These are phyloP conservation scores for Chytridium lagenaria DNA, from an alignment of 371 early-diverging fungal species.

Conservation along the genomic window DNA sequence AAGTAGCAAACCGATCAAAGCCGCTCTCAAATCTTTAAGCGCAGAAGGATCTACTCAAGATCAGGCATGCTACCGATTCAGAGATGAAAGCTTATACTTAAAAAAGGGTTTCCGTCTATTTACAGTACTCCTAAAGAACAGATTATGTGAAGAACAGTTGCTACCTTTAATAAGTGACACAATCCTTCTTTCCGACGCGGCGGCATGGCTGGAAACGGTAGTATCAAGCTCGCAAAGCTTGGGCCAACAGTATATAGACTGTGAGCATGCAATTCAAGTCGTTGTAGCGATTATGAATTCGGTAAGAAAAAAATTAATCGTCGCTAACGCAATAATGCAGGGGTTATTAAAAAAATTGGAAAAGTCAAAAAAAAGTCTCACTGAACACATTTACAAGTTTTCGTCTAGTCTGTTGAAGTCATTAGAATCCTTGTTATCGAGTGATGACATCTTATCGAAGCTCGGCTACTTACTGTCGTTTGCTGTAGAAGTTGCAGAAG, in stretches of 20 bases:
- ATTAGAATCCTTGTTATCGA: background rate
- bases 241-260: background rate
- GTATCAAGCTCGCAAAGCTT: background rate
- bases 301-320: background rate
- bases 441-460: background rate
- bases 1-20: background rate
- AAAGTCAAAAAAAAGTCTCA: no score
- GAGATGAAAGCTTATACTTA: background rate
- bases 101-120: background rate
- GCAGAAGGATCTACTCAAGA: background rate
- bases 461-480: background rate
- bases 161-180: background rate
- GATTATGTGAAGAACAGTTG: background rate
- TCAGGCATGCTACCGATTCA: background rate
- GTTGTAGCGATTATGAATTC: background rate
- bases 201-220: background rate
- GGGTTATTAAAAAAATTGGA: background rate
- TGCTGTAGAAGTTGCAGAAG: background rate
- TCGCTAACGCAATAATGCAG: no score
- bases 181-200: background rate
- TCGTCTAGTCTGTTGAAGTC: no score
- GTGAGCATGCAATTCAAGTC: background rate
- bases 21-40: background rate
- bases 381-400: no score
- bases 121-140: background rate